Conservation (phyloP, 257 asterid species). For the Solanum neorickii region DNA sequence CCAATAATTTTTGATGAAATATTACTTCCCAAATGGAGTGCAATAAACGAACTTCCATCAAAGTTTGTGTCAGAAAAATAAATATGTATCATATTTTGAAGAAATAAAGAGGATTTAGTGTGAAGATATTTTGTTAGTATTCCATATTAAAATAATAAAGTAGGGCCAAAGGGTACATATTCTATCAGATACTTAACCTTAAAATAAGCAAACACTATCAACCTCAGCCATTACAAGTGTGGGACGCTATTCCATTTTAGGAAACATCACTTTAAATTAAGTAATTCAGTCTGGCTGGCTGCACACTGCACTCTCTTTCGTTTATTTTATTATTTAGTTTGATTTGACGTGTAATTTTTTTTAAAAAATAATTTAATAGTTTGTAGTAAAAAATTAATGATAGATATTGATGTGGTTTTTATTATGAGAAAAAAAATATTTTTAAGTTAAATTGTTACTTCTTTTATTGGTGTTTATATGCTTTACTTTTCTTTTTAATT, state of each 20-base stretch:
- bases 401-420: too few species aligned
- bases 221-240: slow-evolving; percentile 25
- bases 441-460: too few species aligned
- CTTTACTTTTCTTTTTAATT: too few species aligned
- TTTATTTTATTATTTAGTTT: too few species aligned
- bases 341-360: too few species aligned
- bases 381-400: too few species aligned
- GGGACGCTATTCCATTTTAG: slow-evolving; percentile 19
- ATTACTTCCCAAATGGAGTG: background rate
- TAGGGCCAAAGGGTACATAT: slow-evolving; percentile 20
- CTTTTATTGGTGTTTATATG: background rate
- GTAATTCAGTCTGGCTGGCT: slow-evolving; percentile 5
- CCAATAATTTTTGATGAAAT: too few species aligned
- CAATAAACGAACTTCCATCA: background rate
- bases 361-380: too few species aligned
- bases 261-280: slow-evolving; percentile 28
- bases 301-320: background rate
- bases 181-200: slow-evolving; percentile 21
- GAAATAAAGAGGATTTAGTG: background rate
- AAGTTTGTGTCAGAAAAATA: background rate
- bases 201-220: slow-evolving; percentile 29
- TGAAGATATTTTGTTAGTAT: background rate
- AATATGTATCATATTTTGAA: background rate
- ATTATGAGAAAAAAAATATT: too few species aligned
- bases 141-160: slow-evolving; percentile 1